Percentiles rank a stretch among this genome's conserved stretches.
phyloP scores from a whole-genome alignment of 129 eudicot species.

The Silybum marianum region DNA sequence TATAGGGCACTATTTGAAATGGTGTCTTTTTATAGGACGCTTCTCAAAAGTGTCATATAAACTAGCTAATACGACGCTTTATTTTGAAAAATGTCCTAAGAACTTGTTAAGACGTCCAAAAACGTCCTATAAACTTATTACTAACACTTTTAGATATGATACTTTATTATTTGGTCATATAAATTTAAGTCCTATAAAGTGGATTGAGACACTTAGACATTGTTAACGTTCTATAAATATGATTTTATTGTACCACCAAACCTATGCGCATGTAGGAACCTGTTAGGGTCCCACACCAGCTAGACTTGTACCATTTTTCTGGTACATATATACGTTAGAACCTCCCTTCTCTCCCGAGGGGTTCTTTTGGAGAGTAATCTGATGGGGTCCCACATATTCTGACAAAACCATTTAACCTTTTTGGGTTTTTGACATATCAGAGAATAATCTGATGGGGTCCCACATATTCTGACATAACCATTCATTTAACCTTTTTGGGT shows the following conservation, averaged over 20 bases:
- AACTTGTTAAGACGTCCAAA: neutral
- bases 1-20: neutral
- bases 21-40: neutral
- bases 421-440: conserved; percentile 50
- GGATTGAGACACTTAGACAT: neutral
- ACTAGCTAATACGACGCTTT: neutral
- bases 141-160: neutral
- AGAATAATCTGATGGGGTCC: conserved; percentile 25
- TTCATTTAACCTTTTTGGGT: neutral
- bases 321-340: neutral
- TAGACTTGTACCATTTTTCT: neutral
- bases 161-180: too few species aligned
- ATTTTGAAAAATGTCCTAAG: too few species aligned
- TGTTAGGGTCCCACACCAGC: neutral
- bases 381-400: neutral
- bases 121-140: neutral
- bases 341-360: neutral
- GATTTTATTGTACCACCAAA: too few species aligned
- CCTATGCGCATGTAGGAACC: too few species aligned
- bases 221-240: too few species aligned
- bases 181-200: neutral
- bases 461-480: neutral
- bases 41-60: neutral
- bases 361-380: neutral
- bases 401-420: neutral